phyloP scores from a whole-genome alignment of 2,329 filamentous ascomycete species.

The Exophiala xenobiotica region DNA sequence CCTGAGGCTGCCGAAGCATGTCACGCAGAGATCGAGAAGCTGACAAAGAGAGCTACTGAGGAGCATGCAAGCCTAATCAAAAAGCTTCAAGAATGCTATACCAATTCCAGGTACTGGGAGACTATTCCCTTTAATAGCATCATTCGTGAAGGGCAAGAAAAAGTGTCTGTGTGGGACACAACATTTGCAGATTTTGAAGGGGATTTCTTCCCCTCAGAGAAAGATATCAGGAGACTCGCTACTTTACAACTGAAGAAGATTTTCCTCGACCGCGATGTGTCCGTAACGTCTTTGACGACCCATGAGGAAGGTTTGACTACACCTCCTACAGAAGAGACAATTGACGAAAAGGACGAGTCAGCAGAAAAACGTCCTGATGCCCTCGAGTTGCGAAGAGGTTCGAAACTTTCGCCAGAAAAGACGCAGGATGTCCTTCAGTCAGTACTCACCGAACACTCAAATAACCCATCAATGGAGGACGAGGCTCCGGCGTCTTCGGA shows the following conservation, averaged over 20 bases:
- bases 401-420: conserved; percentile 58
- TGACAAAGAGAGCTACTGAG: conserved; percentile 77
- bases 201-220: conserved; percentile 90
- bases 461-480: conserved; percentile 20
- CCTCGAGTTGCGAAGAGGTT: conserved; percentile 41
- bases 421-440: conserved; percentile 63
- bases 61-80: conserved; percentile 73
- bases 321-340: conserved; percentile 39
- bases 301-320: conserved; percentile 65
- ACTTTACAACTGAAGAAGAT: conserved; percentile 92
- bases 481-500: conserved; percentile 8
- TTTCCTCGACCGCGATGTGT: conserved; percentile 82
- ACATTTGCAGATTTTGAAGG: conserved; percentile 87
- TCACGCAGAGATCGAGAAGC: conserved; percentile 73
- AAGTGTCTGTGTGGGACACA: conserved; percentile 88
- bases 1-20: conserved; percentile 84
- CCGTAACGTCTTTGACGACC: conserved; percentile 69
- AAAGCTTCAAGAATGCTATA: conserved; percentile 85
- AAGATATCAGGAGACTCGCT: conserved; percentile 88
- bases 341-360: conserved; percentile 35
- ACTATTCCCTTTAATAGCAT: conserved; percentile 90
- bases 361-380: conserved; percentile 35
- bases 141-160: conserved; percentile 86
- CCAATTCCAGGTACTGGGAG: conserved; percentile 93
- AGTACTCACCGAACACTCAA: conserved; percentile 63